Evolutionary conservation across 2,329 filamentous ascomycete species (phyloP).

Genomic region (Xylaria digitata): DNA sequence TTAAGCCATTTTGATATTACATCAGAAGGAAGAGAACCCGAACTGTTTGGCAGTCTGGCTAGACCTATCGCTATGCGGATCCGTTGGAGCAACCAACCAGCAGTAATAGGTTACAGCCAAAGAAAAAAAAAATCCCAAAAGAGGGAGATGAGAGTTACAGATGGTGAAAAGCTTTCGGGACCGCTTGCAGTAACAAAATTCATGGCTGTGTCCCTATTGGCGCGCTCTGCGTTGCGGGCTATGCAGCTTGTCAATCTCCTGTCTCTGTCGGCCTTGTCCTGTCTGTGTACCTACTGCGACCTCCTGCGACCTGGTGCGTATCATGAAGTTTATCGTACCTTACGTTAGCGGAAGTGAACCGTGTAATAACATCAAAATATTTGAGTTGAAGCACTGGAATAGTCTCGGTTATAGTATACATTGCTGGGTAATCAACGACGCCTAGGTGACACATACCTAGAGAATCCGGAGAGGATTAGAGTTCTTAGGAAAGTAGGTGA

Average conservation of each 20-base stretch:
- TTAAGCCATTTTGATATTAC: constrained; percentile 21
- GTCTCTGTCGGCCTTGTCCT: constrained; percentile 30
- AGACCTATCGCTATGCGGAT: constrained; percentile 26
- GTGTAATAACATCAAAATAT: constrained; percentile 27
- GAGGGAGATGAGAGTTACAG: constrained; percentile 40
- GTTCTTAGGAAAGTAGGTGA: not conserved
- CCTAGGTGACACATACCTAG: constrained; percentile 1
- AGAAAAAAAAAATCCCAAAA: not conserved
- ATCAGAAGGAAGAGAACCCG: constrained; percentile 26
- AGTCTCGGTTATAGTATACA: constrained; percentile 14
- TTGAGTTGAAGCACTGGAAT: constrained; percentile 17
- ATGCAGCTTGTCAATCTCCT: constrained; percentile 33
- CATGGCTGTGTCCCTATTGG: constrained; percentile 37
- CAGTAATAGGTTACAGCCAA: constrained; percentile 29
- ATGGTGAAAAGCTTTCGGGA: constrained; percentile 40
- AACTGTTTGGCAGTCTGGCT: constrained; percentile 22
- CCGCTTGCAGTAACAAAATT: constrained; percentile 31
- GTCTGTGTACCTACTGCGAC: constrained; percentile 27
- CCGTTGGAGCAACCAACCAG: constrained; percentile 21
- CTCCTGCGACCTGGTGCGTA: constrained; percentile 36
- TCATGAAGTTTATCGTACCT: constrained; percentile 33
- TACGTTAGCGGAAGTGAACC: constrained; percentile 29
- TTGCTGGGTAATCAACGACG: not conserved
- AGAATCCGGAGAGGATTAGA: not conserved
- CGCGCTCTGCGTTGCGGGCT: constrained; percentile 24